Evolutionary conservation across 1,284 basidiomycete species (phyloP).

Genomic region (Lignosus rhinocerotis): DNA sequence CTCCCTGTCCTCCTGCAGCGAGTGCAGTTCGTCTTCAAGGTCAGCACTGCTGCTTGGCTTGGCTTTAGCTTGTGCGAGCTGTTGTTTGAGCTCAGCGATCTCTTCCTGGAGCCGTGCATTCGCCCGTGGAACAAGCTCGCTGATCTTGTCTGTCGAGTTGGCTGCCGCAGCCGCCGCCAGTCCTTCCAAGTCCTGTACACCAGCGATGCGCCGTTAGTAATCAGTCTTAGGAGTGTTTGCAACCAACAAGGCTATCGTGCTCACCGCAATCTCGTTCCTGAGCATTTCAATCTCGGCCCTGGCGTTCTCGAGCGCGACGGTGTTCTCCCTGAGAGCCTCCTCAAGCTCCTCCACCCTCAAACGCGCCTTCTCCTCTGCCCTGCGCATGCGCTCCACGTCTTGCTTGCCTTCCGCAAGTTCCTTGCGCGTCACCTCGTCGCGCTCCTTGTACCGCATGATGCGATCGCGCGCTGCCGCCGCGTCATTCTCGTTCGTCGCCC

Average conservation of each 20-base stretch:
- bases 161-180: slow-evolving; percentile 33
- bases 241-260: slow-evolving; percentile 30
- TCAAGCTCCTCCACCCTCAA: slow-evolving; percentile 79
- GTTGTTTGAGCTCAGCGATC: slow-evolving; percentile 48
- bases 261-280: slow-evolving; percentile 74
- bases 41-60: slow-evolving; percentile 6
- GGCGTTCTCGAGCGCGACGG: slow-evolving; percentile 88
- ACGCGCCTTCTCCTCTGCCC: slow-evolving; percentile 64
- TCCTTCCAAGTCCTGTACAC: slow-evolving; percentile 54
- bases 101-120: slow-evolving; percentile 50
- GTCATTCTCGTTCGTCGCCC: slow-evolving; percentile 71
- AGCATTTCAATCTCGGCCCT: slow-evolving; percentile 87
- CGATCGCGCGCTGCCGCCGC: slow-evolving; percentile 65
- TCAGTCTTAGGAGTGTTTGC: not conserved
- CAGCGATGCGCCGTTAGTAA: not conserved
- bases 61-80: slow-evolving; percentile 23
- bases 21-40: slow-evolving; percentile 14
- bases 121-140: slow-evolving; percentile 42
- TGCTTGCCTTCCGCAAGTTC: slow-evolving; percentile 65
- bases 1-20: slow-evolving; percentile 36
- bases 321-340: slow-evolving; percentile 86
- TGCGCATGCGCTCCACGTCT: slow-evolving; percentile 63
- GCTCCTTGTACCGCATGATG: slow-evolving; percentile 73
- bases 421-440: slow-evolving; percentile 69
- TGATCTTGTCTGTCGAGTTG: slow-evolving; percentile 36